Percentiles rank a stretch among this genome's conserved stretches.
Evolutionary conservation across 352 stramenopile genomes (phyloP).

Genomic region (Pythium myriotylum): DNA sequence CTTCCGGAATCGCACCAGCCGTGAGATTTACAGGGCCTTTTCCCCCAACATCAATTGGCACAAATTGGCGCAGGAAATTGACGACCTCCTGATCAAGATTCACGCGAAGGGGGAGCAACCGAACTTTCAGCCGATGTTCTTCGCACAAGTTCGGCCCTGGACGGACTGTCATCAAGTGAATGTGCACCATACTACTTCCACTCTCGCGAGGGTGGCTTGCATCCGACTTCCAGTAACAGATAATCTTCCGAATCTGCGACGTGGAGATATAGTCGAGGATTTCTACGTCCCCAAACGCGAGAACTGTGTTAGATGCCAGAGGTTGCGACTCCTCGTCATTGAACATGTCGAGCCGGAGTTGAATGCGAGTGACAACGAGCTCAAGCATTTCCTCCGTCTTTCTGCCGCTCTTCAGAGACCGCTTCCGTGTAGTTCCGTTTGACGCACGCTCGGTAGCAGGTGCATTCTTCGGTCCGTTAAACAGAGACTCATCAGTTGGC

Average conservation of each 20-base stretch:
- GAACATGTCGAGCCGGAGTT: conserved; percentile 85
- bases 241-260: conserved; percentile 88
- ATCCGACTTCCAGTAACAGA: conserved; percentile 91
- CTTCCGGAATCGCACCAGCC: conserved; percentile 1
- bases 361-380: conserved; percentile 75
- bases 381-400: conserved; percentile 92
- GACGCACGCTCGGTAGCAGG: not conserved
- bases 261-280: conserved; percentile 90
- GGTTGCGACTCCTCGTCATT: conserved; percentile 75
- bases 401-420: conserved; percentile 69
- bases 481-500: conserved; percentile 38
- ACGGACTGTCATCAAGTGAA: conserved; percentile 81
- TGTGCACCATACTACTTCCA: conserved; percentile 80
- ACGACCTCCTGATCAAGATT: conserved; percentile 90
- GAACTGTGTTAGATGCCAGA: conserved; percentile 71
- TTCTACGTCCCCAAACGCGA: conserved; percentile 81
- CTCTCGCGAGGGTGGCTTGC: conserved; percentile 79
- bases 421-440: conserved; percentile 37
- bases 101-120: conserved; percentile 74
- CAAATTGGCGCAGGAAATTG: conserved; percentile 86
- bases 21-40: not conserved
- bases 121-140: conserved; percentile 81
- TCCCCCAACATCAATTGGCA: conserved; percentile 33
- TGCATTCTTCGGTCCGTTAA: conserved; percentile 38
- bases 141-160: conserved; percentile 77